phyloP scores from a whole-genome alignment of 1,284 basidiomycete species.

The Leccinum subfulvum region DNA sequence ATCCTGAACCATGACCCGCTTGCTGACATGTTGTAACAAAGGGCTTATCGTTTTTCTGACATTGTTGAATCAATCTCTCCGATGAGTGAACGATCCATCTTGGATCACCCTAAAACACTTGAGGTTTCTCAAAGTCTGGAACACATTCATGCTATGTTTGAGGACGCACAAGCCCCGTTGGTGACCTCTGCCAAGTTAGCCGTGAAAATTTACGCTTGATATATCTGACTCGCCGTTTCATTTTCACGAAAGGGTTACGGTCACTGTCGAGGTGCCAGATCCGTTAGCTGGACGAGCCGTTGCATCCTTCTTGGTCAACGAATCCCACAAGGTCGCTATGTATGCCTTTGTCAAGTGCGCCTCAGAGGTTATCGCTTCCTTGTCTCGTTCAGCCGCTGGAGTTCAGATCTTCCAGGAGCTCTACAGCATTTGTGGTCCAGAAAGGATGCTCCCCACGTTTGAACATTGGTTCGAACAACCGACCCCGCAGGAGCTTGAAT shows the following conservation, averaged over 20 bases:
- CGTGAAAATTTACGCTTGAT: constrained; percentile 9
- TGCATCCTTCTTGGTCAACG: constrained; percentile 83
- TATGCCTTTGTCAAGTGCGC: constrained; percentile 78
- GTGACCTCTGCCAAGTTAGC: constrained; percentile 64
- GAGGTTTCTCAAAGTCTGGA: constrained; percentile 56
- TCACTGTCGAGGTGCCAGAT: constrained; percentile 70
- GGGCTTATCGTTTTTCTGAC: constrained; percentile 70
- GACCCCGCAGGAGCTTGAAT: constrained; percentile 65
- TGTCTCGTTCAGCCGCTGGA: constrained; percentile 79
- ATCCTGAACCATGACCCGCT: neutral
- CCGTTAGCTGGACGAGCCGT: constrained; percentile 78
- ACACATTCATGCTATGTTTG: constrained; percentile 64
- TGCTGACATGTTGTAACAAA: constrained; percentile 47
- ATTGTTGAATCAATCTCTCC: constrained; percentile 38
- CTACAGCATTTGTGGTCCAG: constrained; percentile 81
- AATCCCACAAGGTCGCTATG: constrained; percentile 82
- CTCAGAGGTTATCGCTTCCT: constrained; percentile 79
- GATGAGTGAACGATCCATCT: constrained; percentile 31
- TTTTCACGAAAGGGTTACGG: constrained; percentile 71
- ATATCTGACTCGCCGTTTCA: constrained; percentile 1
- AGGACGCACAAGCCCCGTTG: constrained; percentile 51
- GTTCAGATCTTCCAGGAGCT: constrained; percentile 80
- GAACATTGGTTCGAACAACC: constrained; percentile 72
- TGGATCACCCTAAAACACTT: constrained; percentile 54
- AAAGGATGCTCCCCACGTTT: constrained; percentile 75